A percentile compares a stretch with the other conserved stretches of the same genome.
Evolutionary conservation across 352 stramenopile genomes (phyloP).

Genomic region (Globisporangium paddicum): DNA sequence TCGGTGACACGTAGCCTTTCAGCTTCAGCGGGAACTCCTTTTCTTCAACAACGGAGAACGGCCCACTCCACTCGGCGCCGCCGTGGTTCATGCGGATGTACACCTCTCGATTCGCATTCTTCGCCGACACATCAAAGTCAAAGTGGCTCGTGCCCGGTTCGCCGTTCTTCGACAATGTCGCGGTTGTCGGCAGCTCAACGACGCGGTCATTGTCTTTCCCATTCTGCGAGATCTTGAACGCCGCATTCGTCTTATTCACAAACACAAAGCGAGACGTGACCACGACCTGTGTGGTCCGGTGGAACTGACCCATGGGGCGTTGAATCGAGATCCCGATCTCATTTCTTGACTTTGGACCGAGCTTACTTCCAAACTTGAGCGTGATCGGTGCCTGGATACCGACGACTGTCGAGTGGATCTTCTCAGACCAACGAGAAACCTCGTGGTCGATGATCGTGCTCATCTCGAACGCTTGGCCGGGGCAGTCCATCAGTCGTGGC

Average conservation of each 20-base stretch:
- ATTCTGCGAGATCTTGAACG: conserved; percentile 76
- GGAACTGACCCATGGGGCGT: conserved; percentile 79
- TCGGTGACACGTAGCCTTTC: conserved; percentile 41
- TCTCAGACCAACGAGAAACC: conserved; percentile 80
- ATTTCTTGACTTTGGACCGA: conserved; percentile 60
- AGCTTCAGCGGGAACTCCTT: conserved; percentile 84
- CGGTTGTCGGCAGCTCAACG: conserved; percentile 40
- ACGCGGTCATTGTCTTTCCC: conserved; percentile 56
- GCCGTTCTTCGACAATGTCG: conserved; percentile 27
- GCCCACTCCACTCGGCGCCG: conserved; percentile 74
- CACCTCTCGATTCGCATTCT: conserved; percentile 42
- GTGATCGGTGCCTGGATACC: conserved; percentile 79
- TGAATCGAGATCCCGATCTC: conserved; percentile 87
- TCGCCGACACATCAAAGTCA: conserved; percentile 64
- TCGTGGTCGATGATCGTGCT: conserved; percentile 83
- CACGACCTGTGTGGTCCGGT: conserved; percentile 83
- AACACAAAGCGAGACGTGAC: conserved; percentile 84
- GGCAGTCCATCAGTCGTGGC: conserved; percentile 83
- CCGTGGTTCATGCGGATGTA: conserved; percentile 77
- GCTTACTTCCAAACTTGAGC: conserved; percentile 68
- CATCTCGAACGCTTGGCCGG: conserved; percentile 80
- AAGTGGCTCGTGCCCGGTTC: conserved; percentile 43
- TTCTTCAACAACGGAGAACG: conserved; percentile 78
- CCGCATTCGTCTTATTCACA: conserved; percentile 74
- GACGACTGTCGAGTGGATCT: conserved; percentile 82